Evolutionary conservation across 805 yeast genomes (phyloP).

Genomic region (Yamadazyma scolyti): DNA sequence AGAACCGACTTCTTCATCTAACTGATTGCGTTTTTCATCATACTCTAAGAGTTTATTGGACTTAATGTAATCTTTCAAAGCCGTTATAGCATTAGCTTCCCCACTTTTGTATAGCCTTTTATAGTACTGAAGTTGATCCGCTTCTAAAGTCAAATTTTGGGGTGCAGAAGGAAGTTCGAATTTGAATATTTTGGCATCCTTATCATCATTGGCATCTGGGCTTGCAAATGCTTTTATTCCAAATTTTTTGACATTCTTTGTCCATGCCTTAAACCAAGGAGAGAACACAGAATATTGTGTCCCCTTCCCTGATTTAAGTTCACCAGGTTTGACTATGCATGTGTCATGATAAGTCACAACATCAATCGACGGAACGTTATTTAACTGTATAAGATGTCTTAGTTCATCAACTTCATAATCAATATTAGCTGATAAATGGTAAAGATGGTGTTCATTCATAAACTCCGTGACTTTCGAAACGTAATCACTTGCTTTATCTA

Average conservation of each 20-base stretch:
- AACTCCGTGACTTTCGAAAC: slow-evolving; percentile 18
- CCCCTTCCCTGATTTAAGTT: slow-evolving; percentile 29
- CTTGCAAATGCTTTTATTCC: slow-evolving; percentile 3
- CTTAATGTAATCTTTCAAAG: slow-evolving; percentile 16
- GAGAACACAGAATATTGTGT: slow-evolving; percentile 42
- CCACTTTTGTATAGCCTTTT: slow-evolving; percentile 16
- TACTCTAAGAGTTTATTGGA: slow-evolving; percentile 25
- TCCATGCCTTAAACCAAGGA: slow-evolving; percentile 42
- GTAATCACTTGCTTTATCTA: slow-evolving; percentile 29
- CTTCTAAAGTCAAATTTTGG: slow-evolving; percentile 3
- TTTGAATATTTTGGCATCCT: not conserved
- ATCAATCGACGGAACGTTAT: slow-evolving; percentile 2
- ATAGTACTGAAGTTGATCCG: slow-evolving; percentile 5
- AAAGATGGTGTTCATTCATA: slow-evolving; percentile 17
- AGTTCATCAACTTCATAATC: slow-evolving; percentile 47
- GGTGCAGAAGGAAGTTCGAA: slow-evolving; percentile 5
- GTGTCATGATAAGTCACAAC: slow-evolving; percentile 30
- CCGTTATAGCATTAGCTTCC: slow-evolving; percentile 28
- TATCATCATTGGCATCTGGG: slow-evolving; percentile 2
- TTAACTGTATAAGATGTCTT: slow-evolving; percentile 22
- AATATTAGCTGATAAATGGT: slow-evolving; percentile 31
- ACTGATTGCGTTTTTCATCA: slow-evolving; percentile 26
- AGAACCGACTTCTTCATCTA: slow-evolving; percentile 31
- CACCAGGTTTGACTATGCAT: slow-evolving; percentile 40
- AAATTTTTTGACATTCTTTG: slow-evolving; percentile 19